These are phyloP conservation scores for Suillus tomentosus DNA, from an alignment of 768 basidiomycete genomes.

Conservation along the genomic window DNA sequence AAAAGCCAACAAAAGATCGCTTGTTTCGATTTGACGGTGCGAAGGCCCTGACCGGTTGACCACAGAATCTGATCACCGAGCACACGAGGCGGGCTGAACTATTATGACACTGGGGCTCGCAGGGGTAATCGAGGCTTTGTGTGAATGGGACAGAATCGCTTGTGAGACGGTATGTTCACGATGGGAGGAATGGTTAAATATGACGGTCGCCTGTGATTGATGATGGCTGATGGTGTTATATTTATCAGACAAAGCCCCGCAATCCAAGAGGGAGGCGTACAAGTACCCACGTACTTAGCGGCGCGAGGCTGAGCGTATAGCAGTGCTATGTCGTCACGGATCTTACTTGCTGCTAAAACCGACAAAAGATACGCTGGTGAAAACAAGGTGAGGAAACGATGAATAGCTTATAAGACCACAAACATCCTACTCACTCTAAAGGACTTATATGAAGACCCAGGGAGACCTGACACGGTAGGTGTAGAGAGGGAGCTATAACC, in stretches of 20 bases:
- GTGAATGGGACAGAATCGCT: background rate
- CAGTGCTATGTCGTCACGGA: conserved; percentile 2
- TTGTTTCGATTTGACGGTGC: background rate
- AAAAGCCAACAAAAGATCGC: background rate
- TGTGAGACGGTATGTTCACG: background rate
- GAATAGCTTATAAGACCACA: no score
- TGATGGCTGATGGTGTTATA: background rate
- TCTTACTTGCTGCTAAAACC: background rate
- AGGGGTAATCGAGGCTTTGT: background rate
- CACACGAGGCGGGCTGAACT: conserved; percentile 6
- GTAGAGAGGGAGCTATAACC: background rate
- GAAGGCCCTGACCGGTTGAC: conserved; percentile 4
- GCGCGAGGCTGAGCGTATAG: background rate
- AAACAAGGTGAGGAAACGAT: background rate
- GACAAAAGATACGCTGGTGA: background rate
- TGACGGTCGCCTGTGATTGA: background rate
- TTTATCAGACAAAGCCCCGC: background rate
- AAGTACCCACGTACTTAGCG: background rate
- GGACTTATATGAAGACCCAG: background rate
- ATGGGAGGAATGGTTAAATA: conserved; percentile 6
- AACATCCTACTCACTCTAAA: background rate
- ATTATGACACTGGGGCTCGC: background rate
- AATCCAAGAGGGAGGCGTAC: background rate
- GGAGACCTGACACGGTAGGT: background rate
- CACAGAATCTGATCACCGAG: background rate